Base-by-base conservation (phyloP, 177 flowering plant genomes). In the Vitis hybrid region DNA sequence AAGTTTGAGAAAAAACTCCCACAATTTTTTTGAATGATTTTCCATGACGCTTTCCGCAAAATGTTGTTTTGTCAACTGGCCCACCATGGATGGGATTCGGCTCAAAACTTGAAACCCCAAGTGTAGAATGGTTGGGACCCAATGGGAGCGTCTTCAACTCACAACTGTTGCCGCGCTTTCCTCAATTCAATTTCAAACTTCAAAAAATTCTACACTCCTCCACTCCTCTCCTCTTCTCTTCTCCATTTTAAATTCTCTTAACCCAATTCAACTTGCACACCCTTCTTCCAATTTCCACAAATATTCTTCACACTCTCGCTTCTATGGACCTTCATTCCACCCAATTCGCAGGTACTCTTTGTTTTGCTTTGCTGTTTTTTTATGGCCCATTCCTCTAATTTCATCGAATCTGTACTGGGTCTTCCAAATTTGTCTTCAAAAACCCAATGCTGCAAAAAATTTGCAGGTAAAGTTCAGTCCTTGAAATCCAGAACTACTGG, bases 401-500 rank as follows among this genome's bases (percentile, higher is more conserved):
- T 26, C 10, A 10, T 56, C 59, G 21, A 15, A 15, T 48, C 40
- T 40, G 7, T 34, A 7, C 60, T 7, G 10, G n/a, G 7, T 40
- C 17, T 1, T 6, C 4, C 2, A 15, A 40, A 15, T 10, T 62
- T 4, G 8, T 7, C 21, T 40, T 15, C 9, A 10, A 23, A 14
- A 60, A 23, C 14, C 14, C 32, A 9, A 23, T 10, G 4, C 18
- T 18, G 26, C 23, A 49, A 40, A 49, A 40, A 5, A 40, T 40
- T 5, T 40, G 45, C 45, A 63, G 73, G 67, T 10, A 70, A 70
- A 63, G 21, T 51, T 12, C 50, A 15, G 56, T 17, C 51, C 0
- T 34, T 55, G 67, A 70, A 55, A 64, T 18, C 66, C 11, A 70
- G 21, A 70, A 34, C 55, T 4, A 4, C 45, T 60, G 48, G n/a